Percentiles rank a stretch among this genome's conserved stretches.
phyloP scores from a whole-genome alignment of 306 rosid species.

The Astragalus membranaceus region DNA sequence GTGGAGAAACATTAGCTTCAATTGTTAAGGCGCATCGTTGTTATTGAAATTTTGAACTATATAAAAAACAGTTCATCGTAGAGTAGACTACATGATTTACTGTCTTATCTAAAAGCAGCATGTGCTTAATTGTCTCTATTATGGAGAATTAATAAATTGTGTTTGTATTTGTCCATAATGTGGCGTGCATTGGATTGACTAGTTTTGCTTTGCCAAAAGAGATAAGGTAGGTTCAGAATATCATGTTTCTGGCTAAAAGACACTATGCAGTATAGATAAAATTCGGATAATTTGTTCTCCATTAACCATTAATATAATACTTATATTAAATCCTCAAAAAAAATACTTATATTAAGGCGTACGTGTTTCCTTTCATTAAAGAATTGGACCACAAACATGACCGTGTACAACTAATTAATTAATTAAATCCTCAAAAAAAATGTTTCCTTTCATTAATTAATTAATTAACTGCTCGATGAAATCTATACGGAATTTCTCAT shows the following conservation, averaged over 20 bases:
- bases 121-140: slow-evolving; percentile 23
- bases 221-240: slow-evolving; percentile 24
- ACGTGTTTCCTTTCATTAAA: neutral
- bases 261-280: neutral
- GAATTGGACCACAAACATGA: too few relatives aligned
- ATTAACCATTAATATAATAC: neutral
- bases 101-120: neutral
- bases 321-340: too few relatives aligned
- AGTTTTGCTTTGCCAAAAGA: slow-evolving; percentile 16
- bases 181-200: slow-evolving; percentile 18
- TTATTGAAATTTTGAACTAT: too few relatives aligned
- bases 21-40: too few relatives aligned
- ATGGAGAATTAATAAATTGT: neutral
- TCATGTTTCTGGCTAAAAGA: neutral
- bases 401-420: too few relatives aligned
- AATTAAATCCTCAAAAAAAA: too few relatives aligned
- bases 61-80: too few relatives aligned
- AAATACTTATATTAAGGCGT: neutral
- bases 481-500: neutral
- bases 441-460: slow-evolving; percentile 4
- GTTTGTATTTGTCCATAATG: neutral
- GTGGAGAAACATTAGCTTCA: too few relatives aligned
- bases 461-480: too few relatives aligned
- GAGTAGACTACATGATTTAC: too few relatives aligned
- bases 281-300: slow-evolving; percentile 15